A percentile compares a stretch with the other conserved stretches of the same genome.
Evolutionary conservation across 129 eudicot genomes (phyloP).

Genomic region (Escallonia herrerae): DNA sequence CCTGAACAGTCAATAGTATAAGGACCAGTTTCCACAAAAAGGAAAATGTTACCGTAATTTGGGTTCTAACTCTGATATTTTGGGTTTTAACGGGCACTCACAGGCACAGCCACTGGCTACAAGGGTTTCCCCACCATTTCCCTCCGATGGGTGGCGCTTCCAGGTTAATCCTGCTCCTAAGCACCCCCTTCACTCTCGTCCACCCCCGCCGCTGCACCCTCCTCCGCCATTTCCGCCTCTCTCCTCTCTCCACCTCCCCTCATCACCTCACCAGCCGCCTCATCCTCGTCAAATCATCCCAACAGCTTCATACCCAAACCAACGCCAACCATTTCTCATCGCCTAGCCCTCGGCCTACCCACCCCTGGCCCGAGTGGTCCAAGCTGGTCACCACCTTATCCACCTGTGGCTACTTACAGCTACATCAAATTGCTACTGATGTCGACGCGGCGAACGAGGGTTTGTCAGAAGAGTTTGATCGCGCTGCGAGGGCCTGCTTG

Average conservation of each 20-base stretch:
- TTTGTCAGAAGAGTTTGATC: conserved; percentile 47
- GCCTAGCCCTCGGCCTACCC: conserved; percentile 17
- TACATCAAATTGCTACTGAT: conserved; percentile 8
- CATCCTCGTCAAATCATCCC: conserved; percentile 24
- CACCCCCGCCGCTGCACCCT: conserved; percentile 30
- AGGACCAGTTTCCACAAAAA: too few relatives aligned
- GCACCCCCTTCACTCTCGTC: conserved; percentile 28
- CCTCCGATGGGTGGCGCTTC: conserved; percentile 33
- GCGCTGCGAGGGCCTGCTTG: conserved; percentile 42
- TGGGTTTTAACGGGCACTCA: too few relatives aligned
- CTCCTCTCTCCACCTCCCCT: conserved; percentile 15
- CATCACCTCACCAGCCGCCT: not conserved
- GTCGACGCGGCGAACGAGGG: conserved; percentile 45
- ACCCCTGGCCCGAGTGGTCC: conserved; percentile 76
- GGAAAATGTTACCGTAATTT: too few relatives aligned
- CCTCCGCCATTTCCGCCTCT: conserved; percentile 30
- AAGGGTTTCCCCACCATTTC: conserved; percentile 16
- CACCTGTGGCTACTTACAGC: conserved; percentile 5
- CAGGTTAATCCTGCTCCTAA: conserved; percentile 33
- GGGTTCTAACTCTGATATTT: too few relatives aligned
- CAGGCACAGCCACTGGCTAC: conserved; percentile 3
- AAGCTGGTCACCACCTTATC: conserved; percentile 28
- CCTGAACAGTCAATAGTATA: too few relatives aligned
- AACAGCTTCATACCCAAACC: conserved; percentile 11
- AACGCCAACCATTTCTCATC: conserved; percentile 7